Percentiles rank a stretch among this genome's conserved stretches.
phyloP scores from a whole-genome alignment of 169 alveolate species.

The Plasmodium reichenowi region DNA sequence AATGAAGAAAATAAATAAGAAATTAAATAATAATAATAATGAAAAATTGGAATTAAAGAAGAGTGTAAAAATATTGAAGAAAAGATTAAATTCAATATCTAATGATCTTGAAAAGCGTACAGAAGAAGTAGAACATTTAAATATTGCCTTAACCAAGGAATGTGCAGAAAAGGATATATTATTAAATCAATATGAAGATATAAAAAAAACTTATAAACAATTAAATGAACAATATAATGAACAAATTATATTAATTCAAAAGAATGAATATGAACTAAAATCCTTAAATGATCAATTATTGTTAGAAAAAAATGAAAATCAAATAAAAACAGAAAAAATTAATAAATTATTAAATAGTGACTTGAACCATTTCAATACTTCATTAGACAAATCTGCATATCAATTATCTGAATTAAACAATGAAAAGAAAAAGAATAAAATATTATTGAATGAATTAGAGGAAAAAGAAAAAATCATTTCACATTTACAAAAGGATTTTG shows the following conservation, averaged over 20 bases:
- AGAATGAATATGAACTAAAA: conserved; percentile 40
- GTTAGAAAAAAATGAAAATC: conserved; percentile 44
- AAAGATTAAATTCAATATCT: conserved; percentile 36
- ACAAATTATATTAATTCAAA: conserved; percentile 21
- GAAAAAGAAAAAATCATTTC: conserved; percentile 39
- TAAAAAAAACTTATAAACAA: conserved; percentile 28
- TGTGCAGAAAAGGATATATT: conserved; percentile 37
- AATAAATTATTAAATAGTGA: conserved; percentile 55
- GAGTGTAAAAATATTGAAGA: conserved; percentile 37
- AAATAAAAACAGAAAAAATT: conserved; percentile 43
- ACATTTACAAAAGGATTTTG: conserved; percentile 15
- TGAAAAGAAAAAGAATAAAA: conserved; percentile 44
- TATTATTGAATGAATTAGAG: conserved; percentile 19
- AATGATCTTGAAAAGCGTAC: conserved; percentile 42
- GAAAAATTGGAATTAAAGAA: conserved; percentile 63
- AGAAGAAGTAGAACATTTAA: conserved; percentile 34
- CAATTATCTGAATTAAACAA: conserved; percentile 45
- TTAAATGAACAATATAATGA: conserved; percentile 50
- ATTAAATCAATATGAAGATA: conserved; percentile 18
- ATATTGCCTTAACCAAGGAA: conserved; percentile 12
- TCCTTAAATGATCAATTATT: conserved; percentile 14
- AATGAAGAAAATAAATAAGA: conserved; percentile 24
- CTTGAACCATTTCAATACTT: conserved; percentile 42
- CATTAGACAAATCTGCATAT: conserved; percentile 55
- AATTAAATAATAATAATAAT: conserved; percentile 12